phyloP scores from a whole-genome alignment of 2,329 filamentous ascomycete genomes.

The Ceratocystis lukuohia region DNA sequence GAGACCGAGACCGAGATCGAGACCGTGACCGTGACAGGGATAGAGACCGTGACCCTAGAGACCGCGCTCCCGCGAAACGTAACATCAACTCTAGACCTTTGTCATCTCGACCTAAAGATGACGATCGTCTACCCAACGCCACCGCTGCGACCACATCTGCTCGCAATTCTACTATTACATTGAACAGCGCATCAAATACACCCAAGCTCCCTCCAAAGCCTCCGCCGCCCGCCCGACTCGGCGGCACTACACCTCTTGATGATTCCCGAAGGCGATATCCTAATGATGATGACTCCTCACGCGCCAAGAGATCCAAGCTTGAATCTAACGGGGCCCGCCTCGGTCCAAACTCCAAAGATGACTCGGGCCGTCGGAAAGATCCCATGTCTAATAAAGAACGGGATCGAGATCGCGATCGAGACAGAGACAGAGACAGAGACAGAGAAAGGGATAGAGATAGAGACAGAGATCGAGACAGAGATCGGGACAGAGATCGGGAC shows the following conservation, averaged over 20 bases:
- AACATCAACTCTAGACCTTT: slow-evolving; percentile 1
- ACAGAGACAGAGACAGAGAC: slow-evolving; percentile 11
- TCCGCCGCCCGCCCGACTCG: slow-evolving; percentile 1
- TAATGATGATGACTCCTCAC: slow-evolving; percentile 6
- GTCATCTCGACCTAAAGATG: slow-evolving; percentile 9
- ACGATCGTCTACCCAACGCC: not conserved
- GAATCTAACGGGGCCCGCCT: slow-evolving; percentile 5
- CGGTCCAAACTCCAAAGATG: slow-evolving; percentile 4
- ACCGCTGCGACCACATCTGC: not conserved
- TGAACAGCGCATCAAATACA: not conserved
- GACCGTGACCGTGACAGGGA: slow-evolving; percentile 14
- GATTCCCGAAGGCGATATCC: slow-evolving; percentile 1
- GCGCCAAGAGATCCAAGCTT: not conserved
- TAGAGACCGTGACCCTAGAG: slow-evolving; percentile 12
- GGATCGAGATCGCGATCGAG: slow-evolving; percentile 10
- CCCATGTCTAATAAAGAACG: slow-evolving; percentile 1
- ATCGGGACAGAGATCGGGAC: slow-evolving; percentile 6
- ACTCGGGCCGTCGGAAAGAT: slow-evolving; percentile 8
- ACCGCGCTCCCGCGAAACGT: slow-evolving; percentile 1
- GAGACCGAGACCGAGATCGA: not conserved
- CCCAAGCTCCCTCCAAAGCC: slow-evolving; percentile 13
- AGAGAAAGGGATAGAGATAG: not conserved
- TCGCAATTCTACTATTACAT: not conserved
- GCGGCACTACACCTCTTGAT: not conserved
- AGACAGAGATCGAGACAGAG: slow-evolving; percentile 2